Percentiles rank a stretch among this genome's conserved stretches.
Conservation (phyloP, 257 asterid species). For the Misopates orontium region DNA sequence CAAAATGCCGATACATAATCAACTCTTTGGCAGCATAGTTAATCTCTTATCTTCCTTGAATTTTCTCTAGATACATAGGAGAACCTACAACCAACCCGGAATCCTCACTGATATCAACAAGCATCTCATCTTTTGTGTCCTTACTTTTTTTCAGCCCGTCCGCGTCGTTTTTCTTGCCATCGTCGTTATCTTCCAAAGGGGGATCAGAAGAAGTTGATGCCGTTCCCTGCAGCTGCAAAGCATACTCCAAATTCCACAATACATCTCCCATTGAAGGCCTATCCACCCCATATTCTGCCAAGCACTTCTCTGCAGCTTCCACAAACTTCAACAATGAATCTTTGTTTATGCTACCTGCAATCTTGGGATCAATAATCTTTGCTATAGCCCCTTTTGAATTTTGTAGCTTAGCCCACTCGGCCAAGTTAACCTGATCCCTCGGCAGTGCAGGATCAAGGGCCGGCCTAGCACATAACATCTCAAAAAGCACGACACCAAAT, state of each 20-base stretch:
- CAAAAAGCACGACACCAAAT: conserved; percentile 85
- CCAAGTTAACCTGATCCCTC: conserved; percentile 83
- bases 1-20: not conserved
- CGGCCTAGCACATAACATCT: conserved; percentile 86
- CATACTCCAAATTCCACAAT: conserved; percentile 75
- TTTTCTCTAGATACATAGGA: conserved; percentile 64
- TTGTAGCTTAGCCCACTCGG: conserved; percentile 87
- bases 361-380: conserved; percentile 55
- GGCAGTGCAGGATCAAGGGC: conserved; percentile 87
- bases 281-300: conserved; percentile 83
- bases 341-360: conserved; percentile 37
- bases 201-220: conserved; percentile 25
- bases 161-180: conserved; percentile 16
- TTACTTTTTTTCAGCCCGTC: conserved; percentile 1
- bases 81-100: conserved; percentile 71
- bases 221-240: conserved; percentile 70
- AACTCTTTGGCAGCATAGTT: not conserved
- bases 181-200: conserved; percentile 17
- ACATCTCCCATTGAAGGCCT: conserved; percentile 96
- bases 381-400: conserved; percentile 52
- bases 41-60: conserved; percentile 63
- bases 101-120: conserved; percentile 59
- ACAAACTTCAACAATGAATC: conserved; percentile 70
- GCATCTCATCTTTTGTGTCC: conserved; percentile 28
- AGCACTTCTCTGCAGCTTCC: conserved; percentile 85